Conservation (phyloP, 345 rosid species). For the Bruguiera parviflora region DNA sequence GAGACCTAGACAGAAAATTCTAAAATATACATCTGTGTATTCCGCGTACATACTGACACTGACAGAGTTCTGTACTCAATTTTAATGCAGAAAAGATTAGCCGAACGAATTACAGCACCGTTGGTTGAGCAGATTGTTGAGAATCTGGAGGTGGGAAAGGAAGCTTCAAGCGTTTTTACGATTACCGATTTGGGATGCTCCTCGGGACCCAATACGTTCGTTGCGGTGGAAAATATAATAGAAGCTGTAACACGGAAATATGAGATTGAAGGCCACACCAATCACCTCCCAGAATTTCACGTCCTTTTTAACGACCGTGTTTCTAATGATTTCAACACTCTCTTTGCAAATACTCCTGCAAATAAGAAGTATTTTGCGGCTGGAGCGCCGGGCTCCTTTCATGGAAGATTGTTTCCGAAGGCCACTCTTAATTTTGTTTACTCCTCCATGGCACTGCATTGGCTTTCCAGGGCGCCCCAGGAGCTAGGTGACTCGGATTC, state of each 20-base stretch:
- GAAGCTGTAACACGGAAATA: neutral
- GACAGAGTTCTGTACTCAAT: neutral
- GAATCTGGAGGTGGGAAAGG: conserved; percentile 1
- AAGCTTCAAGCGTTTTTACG: neutral
- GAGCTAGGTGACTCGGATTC: conserved; percentile 9
- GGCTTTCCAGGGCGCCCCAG: conserved; percentile 11
- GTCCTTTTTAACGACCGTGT: neutral
- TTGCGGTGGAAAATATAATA: conserved; percentile 1
- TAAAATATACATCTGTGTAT: neutral
- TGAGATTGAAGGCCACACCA: neutral
- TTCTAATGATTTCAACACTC: conserved; percentile 17
- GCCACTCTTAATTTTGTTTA: conserved; percentile 7
- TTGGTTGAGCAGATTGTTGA: neutral
- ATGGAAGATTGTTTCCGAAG: conserved; percentile 17
- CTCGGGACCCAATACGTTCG: conserved; percentile 10
- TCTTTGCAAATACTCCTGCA: conserved; percentile 10
- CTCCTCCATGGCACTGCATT: conserved; percentile 12
- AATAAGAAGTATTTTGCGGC: conserved; percentile 5
- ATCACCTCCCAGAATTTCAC: conserved; percentile 9
- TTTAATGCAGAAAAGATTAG: neutral
- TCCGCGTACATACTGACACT: neutral
- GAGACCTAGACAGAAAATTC: too few relatives aligned
- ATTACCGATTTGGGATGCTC: conserved; percentile 18
- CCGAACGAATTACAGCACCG: neutral
- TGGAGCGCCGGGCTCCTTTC: conserved; percentile 18